Conservation (phyloP, 2,329 filamentous ascomycete species). For the Ophiostoma populinum region DNA sequence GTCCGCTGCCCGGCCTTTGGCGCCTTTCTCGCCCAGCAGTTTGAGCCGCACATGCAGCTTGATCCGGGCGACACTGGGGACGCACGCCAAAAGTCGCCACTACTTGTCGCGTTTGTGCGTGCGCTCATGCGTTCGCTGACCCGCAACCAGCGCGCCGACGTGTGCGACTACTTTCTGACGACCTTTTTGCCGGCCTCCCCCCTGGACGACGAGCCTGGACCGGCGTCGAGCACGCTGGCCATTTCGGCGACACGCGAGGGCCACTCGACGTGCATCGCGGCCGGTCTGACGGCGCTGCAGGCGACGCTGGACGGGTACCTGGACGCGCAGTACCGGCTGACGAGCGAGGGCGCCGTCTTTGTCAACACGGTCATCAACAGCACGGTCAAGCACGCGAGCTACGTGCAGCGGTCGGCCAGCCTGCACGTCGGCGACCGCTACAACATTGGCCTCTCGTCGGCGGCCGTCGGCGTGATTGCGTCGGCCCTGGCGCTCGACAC, state of each 20-base stretch:
- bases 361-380: slow-evolving; percentile 49
- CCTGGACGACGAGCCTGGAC: not conserved
- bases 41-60: slow-evolving; percentile 30
- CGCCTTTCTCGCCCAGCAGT: slow-evolving; percentile 42
- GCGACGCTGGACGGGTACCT: slow-evolving; percentile 39
- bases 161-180: slow-evolving; percentile 61
- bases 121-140: slow-evolving; percentile 65
- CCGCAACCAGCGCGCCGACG: slow-evolving; percentile 50
- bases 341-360: slow-evolving; percentile 27
- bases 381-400: slow-evolving; percentile 41
- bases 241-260: slow-evolving; percentile 40
- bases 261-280: slow-evolving; percentile 42
- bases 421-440: slow-evolving; percentile 28
- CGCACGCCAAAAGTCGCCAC: slow-evolving; percentile 11
- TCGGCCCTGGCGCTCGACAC: slow-evolving; percentile 54
- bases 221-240: too few relatives aligned
- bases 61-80: not conserved
- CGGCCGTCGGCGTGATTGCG: slow-evolving; percentile 47
- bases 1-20: slow-evolving; percentile 54
- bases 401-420: slow-evolving; percentile 38
- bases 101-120: slow-evolving; percentile 62
- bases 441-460: slow-evolving; percentile 32
- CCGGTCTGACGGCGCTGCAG: slow-evolving; percentile 43
- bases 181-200: slow-evolving; percentile 39
- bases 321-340: slow-evolving; percentile 25